Percentiles rank a stretch among this genome's conserved stretches.
Conservation (phyloP, 768 basidiomycete genomes). For the Leccinum boreale region DNA sequence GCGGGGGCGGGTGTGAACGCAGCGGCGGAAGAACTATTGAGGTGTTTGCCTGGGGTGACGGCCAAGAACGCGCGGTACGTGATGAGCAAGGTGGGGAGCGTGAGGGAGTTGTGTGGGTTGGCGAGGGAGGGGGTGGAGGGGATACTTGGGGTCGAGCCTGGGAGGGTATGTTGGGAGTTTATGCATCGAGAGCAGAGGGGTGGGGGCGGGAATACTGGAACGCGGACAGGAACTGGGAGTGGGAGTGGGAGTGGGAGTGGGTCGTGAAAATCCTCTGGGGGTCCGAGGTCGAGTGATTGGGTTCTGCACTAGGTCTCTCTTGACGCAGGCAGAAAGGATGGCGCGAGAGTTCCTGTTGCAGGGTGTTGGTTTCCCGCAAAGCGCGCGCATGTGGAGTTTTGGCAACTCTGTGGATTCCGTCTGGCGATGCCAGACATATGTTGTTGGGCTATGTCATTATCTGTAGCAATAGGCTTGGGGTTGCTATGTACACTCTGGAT, state of each 20-base stretch:
- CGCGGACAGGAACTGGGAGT: background rate
- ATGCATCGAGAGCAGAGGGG: constrained; percentile 64
- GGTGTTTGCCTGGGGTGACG: constrained; percentile 79
- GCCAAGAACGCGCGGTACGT: constrained; percentile 84
- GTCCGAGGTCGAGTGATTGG: background rate
- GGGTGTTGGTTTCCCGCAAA: background rate
- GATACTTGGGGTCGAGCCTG: constrained; percentile 78
- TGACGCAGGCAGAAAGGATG: background rate
- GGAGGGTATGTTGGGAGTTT: constrained; percentile 78
- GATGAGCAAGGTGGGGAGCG: constrained; percentile 73
- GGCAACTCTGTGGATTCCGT: background rate
- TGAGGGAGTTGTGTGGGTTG: constrained; percentile 73
- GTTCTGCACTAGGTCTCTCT: background rate
- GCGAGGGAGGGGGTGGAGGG: constrained; percentile 58
- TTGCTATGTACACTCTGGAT: too few species aligned
- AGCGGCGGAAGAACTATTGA: constrained; percentile 79
- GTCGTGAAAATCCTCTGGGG: background rate
- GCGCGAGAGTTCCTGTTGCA: background rate
- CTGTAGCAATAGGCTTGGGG: too few species aligned
- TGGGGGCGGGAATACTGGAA: background rate
- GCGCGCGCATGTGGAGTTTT: background rate
- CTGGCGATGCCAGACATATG: too few species aligned
- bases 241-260: too few species aligned
- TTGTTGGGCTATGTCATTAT: too few species aligned
- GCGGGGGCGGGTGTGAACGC: constrained; percentile 66